Conservation (phyloP, 2,329 filamentous ascomycete species). For the Fusarium sp. region DNA sequence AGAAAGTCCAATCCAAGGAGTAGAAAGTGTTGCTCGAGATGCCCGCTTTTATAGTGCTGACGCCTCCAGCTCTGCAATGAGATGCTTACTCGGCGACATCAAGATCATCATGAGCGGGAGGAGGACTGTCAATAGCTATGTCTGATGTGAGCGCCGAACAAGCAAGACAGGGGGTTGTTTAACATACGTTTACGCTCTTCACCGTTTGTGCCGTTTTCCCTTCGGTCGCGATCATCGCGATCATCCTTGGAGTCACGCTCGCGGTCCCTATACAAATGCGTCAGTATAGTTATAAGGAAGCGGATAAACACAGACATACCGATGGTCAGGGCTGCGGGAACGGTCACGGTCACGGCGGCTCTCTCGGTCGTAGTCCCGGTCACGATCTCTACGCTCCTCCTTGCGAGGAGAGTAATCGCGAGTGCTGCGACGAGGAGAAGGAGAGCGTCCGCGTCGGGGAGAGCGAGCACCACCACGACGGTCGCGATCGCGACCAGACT, state of each 20-base stretch:
- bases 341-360: conserved; percentile 80
- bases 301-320: conserved; percentile 51
- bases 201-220: conserved; percentile 81
- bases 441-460: conserved; percentile 75
- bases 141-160: conserved; percentile 37
- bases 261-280: conserved; percentile 54
- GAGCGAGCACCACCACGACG: conserved; percentile 67
- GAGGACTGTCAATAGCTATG: conserved; percentile 76
- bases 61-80: conserved; percentile 7
- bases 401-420: conserved; percentile 88
- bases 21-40: conserved; percentile 40
- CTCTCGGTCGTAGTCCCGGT: conserved; percentile 80
- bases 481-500: conserved; percentile 83
- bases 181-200: conserved; percentile 87
- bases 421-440: conserved; percentile 78
- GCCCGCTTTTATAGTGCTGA: conserved; percentile 20
- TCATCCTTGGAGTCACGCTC: conserved; percentile 70
- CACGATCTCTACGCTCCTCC: conserved; percentile 84
- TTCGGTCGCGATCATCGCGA: conserved; percentile 75
- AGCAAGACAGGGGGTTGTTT: not conserved
- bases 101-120: conserved; percentile 89
- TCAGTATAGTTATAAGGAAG: conserved; percentile 14
- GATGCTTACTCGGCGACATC: conserved; percentile 82
- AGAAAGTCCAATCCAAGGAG: conserved; percentile 33
- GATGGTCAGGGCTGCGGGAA: conserved; percentile 73